Conservation (phyloP, 2,329 filamentous ascomycete species). For the Alternaria dauci region DNA sequence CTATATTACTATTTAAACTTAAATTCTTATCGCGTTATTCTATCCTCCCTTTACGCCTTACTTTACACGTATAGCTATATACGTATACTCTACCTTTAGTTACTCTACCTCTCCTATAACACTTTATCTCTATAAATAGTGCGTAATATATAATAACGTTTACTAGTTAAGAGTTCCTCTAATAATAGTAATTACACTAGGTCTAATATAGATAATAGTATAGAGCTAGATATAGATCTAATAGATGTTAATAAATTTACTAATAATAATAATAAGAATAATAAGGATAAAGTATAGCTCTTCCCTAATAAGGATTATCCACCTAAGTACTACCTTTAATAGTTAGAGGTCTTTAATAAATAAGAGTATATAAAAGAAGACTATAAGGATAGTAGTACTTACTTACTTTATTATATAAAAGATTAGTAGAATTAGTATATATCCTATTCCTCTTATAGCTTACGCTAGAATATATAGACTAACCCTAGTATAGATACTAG, state of each 20-base stretch:
- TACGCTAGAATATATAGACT: conserved; percentile 15
- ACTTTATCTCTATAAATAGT: conserved; percentile 9
- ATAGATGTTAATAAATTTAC: conserved; percentile 16
- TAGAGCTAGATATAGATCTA: conserved; percentile 21
- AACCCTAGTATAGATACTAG: conserved; percentile 16
- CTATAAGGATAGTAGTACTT: conserved; percentile 29
- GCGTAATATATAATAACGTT: conserved; percentile 15
- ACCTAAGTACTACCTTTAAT: conserved; percentile 26
- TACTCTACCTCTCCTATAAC: conserved; percentile 6
- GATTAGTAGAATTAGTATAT: conserved; percentile 31
- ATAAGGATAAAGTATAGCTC: conserved; percentile 17
- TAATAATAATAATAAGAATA: conserved; percentile 10
- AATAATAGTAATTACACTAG: conserved; percentile 20
- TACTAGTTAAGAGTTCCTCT: conserved; percentile 16
- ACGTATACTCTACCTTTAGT: conserved; percentile 11
- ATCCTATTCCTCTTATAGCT: conserved; percentile 8
- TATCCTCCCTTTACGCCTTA: conserved; percentile 12
- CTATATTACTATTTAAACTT: conserved; percentile 10
- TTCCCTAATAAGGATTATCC: conserved; percentile 14
- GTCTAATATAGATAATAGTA: conserved; percentile 15
- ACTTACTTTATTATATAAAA: conserved; percentile 27
- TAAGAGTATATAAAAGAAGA: conserved; percentile 26
- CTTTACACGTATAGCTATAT: conserved; percentile 10
- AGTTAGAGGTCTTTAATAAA: conserved; percentile 24
- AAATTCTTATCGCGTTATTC: conserved; percentile 12